phyloP scores from a whole-genome alignment of 345 rosid species.

The Reutealis trisperma region DNA sequence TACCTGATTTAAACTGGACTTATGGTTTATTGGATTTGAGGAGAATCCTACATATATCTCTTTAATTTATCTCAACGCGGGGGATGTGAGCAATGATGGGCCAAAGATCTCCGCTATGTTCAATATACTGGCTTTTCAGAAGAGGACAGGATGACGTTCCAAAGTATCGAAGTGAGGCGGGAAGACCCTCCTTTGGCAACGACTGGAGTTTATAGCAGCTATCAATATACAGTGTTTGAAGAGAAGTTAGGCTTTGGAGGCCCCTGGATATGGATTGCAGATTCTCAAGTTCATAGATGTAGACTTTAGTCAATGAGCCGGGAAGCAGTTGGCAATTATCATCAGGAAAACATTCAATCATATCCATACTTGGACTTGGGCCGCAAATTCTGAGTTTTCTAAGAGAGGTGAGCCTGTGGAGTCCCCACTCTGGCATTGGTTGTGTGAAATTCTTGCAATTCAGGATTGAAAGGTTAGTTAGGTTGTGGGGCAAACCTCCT shows the following conservation, averaged over 20 bases:
- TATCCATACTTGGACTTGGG: background rate
- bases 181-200: constrained; percentile 28
- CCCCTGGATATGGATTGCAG: constrained; percentile 15
- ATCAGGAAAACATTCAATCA: constrained; percentile 23
- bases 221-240: constrained; percentile 13
- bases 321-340: constrained; percentile 28
- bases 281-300: constrained; percentile 1
- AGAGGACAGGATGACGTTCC: constrained; percentile 15
- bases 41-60: too few relatives aligned
- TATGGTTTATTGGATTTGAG: too few relatives aligned
- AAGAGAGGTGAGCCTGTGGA: background rate
- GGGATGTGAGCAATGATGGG: constrained; percentile 21
- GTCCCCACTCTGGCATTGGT: constrained; percentile 21
- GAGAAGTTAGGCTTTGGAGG: constrained; percentile 21
- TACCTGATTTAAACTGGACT: too few relatives aligned
- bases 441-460: constrained; percentile 11
- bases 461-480: constrained; percentile 7
- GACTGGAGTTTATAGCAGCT: constrained; percentile 21
- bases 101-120: constrained; percentile 20
- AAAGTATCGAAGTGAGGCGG: constrained; percentile 16
- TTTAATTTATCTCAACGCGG: too few relatives aligned
- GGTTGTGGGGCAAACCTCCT: constrained; percentile 30
- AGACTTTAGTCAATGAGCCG: constrained; percentile 12
- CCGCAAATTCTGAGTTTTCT: background rate
- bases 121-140: constrained; percentile 12